Evolutionary conservation across 75 land plant genomes (phyloP).

Genomic region (Isoetes taiwanensis): DNA sequence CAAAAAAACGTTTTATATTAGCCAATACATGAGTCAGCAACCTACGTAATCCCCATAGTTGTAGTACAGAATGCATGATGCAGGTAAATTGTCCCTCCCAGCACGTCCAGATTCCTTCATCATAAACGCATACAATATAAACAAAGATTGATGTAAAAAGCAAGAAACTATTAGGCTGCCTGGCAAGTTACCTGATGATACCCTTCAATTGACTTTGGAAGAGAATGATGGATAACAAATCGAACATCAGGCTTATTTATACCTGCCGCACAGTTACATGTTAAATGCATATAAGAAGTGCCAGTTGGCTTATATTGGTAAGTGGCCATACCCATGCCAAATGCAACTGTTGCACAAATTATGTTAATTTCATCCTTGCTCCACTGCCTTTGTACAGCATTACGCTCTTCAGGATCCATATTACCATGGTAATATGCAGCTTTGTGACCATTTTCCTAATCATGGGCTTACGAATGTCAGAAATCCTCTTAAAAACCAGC

Average conservation of each 20-base stretch:
- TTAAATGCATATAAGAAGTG: neutral
- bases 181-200: slow-evolving; percentile 89
- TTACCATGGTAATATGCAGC: slow-evolving; percentile 84
- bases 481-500: neutral
- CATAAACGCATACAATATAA: neutral
- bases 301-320: neutral
- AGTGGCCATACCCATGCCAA: slow-evolving; percentile 83
- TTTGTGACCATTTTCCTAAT: slow-evolving; percentile 79
- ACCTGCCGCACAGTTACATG: slow-evolving; percentile 27
- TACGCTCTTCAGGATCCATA: slow-evolving; percentile 82
- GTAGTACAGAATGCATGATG: slow-evolving; percentile 87
- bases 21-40: neutral
- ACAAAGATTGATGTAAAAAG: neutral
- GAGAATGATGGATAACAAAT: slow-evolving; percentile 95
- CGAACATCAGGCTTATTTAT: slow-evolving; percentile 98
- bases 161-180: neutral
- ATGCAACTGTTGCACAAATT: slow-evolving; percentile 96
- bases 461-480: neutral
- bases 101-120: slow-evolving; percentile 96
- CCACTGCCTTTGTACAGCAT: slow-evolving; percentile 78
- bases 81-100: slow-evolving; percentile 86
- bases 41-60: slow-evolving; percentile 92
- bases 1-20: neutral
- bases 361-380: slow-evolving; percentile 93
- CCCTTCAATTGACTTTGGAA: slow-evolving; percentile 97